phyloP scores from a whole-genome alignment of 1,284 basidiomycete species.

The Apiotrichum montevideense region DNA sequence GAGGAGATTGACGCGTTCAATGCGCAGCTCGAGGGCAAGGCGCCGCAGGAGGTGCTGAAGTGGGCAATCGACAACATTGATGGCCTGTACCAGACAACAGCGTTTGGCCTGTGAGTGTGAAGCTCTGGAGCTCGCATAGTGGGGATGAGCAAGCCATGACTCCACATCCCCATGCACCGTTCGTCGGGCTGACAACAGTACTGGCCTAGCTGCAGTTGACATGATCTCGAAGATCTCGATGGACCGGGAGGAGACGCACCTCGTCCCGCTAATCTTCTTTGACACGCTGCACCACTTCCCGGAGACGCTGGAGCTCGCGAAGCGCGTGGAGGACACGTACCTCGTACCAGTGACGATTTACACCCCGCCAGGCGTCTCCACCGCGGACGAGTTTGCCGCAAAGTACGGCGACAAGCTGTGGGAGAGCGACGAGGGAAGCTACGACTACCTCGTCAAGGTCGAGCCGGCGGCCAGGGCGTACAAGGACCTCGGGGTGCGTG shows the following conservation, averaged over 20 bases:
- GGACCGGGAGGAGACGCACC: slow-evolving; percentile 44
- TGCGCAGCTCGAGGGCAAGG: slow-evolving; percentile 59
- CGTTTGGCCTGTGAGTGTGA: slow-evolving; percentile 65
- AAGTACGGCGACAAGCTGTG: slow-evolving; percentile 78
- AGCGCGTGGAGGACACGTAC: slow-evolving; percentile 72
- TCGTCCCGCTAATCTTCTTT: slow-evolving; percentile 66
- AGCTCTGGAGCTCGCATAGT: no score
- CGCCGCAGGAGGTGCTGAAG: slow-evolving; percentile 71
- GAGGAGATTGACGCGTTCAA: slow-evolving; percentile 67
- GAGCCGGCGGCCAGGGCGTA: slow-evolving; percentile 91
- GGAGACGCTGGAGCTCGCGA: slow-evolving; percentile 83
- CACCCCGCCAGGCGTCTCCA: slow-evolving; percentile 67
- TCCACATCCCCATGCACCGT: neutral
- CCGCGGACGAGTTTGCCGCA: slow-evolving; percentile 68
- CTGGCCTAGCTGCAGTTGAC: slow-evolving; percentile 81
- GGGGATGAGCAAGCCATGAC: no score
- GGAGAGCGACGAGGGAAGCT: slow-evolving; percentile 80
- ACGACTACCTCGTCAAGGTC: slow-evolving; percentile 93
- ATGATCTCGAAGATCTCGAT: slow-evolving; percentile 75
- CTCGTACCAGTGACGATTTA: slow-evolving; percentile 67
- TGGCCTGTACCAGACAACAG: slow-evolving; percentile 78
- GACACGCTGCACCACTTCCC: slow-evolving; percentile 96
- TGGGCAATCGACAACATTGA: slow-evolving; percentile 75
- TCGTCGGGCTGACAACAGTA: slow-evolving; percentile 42
- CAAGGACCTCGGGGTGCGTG: slow-evolving; percentile 67